Evolutionary conservation across 768 basidiomycete genomes (phyloP).

Genomic region (Trametes cinnabarina): DNA sequence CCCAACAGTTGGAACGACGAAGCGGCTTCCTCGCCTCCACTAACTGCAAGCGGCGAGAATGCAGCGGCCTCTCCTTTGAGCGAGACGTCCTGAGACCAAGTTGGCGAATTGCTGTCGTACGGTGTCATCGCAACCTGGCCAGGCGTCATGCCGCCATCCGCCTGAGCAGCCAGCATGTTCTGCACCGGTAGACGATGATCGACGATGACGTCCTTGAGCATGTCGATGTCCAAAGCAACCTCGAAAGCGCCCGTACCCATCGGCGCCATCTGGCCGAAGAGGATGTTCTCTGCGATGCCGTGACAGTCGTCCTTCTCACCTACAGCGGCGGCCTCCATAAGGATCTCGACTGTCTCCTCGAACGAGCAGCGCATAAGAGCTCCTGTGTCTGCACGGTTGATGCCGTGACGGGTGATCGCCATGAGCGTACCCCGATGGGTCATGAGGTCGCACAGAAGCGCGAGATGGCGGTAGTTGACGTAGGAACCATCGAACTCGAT

Average conservation of each 20-base stretch:
- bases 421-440: constrained; percentile 92
- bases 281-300: constrained; percentile 97
- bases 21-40: constrained; percentile 70
- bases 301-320: constrained; percentile 99
- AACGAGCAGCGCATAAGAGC: constrained; percentile 98
- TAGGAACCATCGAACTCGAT: constrained; percentile 99
- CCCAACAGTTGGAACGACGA: constrained; percentile 53
- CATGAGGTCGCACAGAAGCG: constrained; percentile 97
- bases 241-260: constrained; percentile 99
- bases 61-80: constrained; percentile 86
- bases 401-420: constrained; percentile 99
- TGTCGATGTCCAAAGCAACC: constrained; percentile 92
- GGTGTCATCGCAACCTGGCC: constrained; percentile 95
- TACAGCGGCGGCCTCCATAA: constrained; percentile 97
- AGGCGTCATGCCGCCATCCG: constrained; percentile 88
- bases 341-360: constrained; percentile 98
- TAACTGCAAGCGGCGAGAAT: constrained; percentile 93
- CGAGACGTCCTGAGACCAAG: constrained; percentile 65
- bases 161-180: constrained; percentile 66
- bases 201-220: constrained; percentile 97
- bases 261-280: constrained; percentile 99
- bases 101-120: constrained; percentile 88
- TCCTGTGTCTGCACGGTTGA: constrained; percentile 98
- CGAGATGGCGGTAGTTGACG: constrained; percentile 97
- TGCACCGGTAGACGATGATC: constrained; percentile 92